Evolutionary conservation across 2,329 filamentous ascomycete species (phyloP), one percentile per base, ranked within the genome.

Genomic region (Penicillium sp.): DNA sequence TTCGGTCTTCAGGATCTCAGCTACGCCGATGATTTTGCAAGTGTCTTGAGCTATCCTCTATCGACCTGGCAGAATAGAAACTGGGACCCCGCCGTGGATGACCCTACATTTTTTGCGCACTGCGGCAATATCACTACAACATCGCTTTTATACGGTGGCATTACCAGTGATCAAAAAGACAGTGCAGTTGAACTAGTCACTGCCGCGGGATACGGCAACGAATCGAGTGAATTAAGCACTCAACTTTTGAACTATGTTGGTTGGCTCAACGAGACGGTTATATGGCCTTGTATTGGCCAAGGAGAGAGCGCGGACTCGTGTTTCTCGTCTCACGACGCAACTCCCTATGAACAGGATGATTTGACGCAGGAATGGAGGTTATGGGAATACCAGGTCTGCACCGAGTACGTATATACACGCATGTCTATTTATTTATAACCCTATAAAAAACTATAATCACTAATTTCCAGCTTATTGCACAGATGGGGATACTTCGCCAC

Each of bases 401-500:
- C 75, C 0, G 71, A 80, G 64, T 66, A 55, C 60, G 63, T 60
- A 52, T 20, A n/a, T 20, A 33, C n/a, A n/a, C n/a, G n/a, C n/a
- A n/a, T n/a, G n/a, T n/a, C n/a, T n/a, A n/a, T n/a, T n/a, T n/a
- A n/a, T n/a, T n/a, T n/a, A n/a, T n/a, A n/a, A n/a, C n/a, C 24
- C 33, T 7, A 30, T 50, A n/a, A 28, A 33, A 28, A 3, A n/a
- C 24, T 30, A 28, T 26, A 14, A 33, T 58, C 18, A 52, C 30
- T 50, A 35, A 43, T 11, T 23, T 21, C 12, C 14, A 33, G 30
- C 21, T 53, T 42, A 3, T 43, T 11, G 5, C 12, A 26, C 14
- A 82, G 84, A 79, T 94, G 89, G 89, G 90, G 90, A 9, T 94
- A 84, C 72, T 83, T 92, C 50, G 82, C 87, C 62, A 90, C 88